phyloP scores from a whole-genome alignment of 23 red algal genomes.

The Gracilaria vermiculophylla region DNA sequence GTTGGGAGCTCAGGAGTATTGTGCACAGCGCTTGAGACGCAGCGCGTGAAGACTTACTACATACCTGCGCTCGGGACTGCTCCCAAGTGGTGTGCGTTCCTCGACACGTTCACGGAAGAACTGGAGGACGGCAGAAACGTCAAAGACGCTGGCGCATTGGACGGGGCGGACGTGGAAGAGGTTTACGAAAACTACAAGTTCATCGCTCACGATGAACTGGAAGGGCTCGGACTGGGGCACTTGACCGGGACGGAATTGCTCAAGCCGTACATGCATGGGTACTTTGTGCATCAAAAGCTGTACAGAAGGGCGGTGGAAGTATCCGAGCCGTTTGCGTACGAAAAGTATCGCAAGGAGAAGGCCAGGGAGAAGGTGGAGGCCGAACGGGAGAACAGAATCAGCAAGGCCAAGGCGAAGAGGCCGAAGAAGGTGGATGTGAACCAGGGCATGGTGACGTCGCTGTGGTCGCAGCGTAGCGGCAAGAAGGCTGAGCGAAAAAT shows the following conservation, averaged over 20 bases:
- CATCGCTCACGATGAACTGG: slow-evolving; percentile 69
- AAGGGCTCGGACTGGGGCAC: slow-evolving; percentile 67
- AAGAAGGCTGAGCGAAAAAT: slow-evolving; percentile 29
- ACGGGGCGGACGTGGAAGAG: slow-evolving; percentile 43
- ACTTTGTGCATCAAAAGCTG: slow-evolving; percentile 84
- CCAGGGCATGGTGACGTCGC: slow-evolving; percentile 16
- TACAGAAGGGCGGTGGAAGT: slow-evolving; percentile 84
- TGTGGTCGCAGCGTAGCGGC: slow-evolving; percentile 25
- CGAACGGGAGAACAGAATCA: slow-evolving; percentile 72
- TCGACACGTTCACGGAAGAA: slow-evolving; percentile 96
- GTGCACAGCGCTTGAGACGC: slow-evolving; percentile 72
- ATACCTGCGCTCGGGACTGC: slow-evolving; percentile 87
- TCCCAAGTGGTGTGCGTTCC: slow-evolving; percentile 92
- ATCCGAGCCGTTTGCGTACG: slow-evolving; percentile 85
- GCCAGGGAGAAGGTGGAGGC: slow-evolving; percentile 71
- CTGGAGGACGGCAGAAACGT: slow-evolving; percentile 42
- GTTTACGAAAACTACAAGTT: slow-evolving; percentile 99
- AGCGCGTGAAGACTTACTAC: slow-evolving; percentile 83
- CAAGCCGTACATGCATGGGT: slow-evolving; percentile 93
- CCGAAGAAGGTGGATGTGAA: slow-evolving; percentile 61
- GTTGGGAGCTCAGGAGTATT: slow-evolving; percentile 76
- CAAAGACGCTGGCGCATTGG: background rate
- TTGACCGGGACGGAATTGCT: slow-evolving; percentile 68
- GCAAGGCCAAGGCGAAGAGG: slow-evolving; percentile 37
- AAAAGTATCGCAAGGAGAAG: slow-evolving; percentile 80